phyloP scores from a whole-genome alignment of 225 moss, liverwort and hornwort genomes.

The Lunularia cruciata region DNA sequence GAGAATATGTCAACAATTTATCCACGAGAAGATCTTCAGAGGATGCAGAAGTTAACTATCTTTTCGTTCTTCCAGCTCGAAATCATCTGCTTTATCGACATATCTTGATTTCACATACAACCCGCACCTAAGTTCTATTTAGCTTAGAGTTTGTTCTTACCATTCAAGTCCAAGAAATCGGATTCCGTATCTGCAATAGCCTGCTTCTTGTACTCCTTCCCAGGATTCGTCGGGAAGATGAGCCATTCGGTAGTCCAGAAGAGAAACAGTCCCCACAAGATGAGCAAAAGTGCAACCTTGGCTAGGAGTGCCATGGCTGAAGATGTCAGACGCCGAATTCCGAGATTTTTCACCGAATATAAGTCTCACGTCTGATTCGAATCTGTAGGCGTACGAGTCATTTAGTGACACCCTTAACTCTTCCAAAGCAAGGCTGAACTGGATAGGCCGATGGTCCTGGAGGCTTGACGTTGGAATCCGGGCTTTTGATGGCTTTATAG shows the following conservation, averaged over 20 bases:
- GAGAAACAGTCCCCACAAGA: constrained; percentile 59
- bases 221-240: constrained; percentile 46
- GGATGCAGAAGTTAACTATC: not conserved
- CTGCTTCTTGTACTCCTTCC: constrained; percentile 36
- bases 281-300: constrained; percentile 33
- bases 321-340: not conserved
- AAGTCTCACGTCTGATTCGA: too few species aligned
- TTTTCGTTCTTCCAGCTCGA: too few species aligned
- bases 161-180: constrained; percentile 47
- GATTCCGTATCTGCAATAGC: constrained; percentile 35
- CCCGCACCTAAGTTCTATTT: not conserved
- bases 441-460: not conserved
- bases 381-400: too few species aligned
- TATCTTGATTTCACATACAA: too few species aligned
- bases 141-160: constrained; percentile 21
- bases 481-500: constrained; percentile 4
- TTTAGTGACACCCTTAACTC: too few species aligned
- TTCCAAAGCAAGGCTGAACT: not conserved
- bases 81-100: too few species aligned
- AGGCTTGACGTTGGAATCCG: not conserved
- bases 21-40: too few species aligned
- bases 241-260: constrained; percentile 64
- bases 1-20: not conserved
- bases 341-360: not conserved
- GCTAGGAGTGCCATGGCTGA: constrained; percentile 11